Base-by-base conservation (phyloP, 768 basidiomycete species). In the Nevesoporus exiguus region DNA sequence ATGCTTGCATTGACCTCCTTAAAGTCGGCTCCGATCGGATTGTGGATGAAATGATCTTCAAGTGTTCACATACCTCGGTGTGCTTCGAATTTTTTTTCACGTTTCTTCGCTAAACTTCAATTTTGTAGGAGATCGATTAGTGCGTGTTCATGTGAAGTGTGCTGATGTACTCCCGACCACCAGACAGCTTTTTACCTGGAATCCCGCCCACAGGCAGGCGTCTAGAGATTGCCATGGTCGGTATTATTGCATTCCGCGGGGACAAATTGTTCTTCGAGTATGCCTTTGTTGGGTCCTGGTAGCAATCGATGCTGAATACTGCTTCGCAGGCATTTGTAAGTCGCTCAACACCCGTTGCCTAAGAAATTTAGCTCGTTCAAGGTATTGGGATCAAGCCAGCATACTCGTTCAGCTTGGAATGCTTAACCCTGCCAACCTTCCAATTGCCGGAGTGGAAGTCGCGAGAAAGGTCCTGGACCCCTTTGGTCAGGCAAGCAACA, bases 301-400 rank as follows among this genome's bases (percentile, higher is more conserved):
- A 8, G n/a, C 9, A 40, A 39, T 36, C 34, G 21, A 52, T 22
- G 19, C 41, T 58, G 29, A 45, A 29, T 15, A 4, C 43, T 17
- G 31, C 39, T 15, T 47, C 17, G 33, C 21, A 65, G 64, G 52
- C 55, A 65, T 40, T 44, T 60, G 62, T 66, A 52, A 57, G 58
- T 24, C 6, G 15, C 24, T 15, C 30, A 7, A 46, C 14, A 19
- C 14, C 30, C 22, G 1, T 40, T 21, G 14, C 11, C 10, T 49
- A 31, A n/a, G 47, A 53, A 37, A 31, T 44, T 5, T 36, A 49
- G 11, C 15, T 21, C 21, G 11, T 48, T 42, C 29, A 58, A 77
- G 76, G 43, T 77, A 77, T 52, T 77, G 77, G 78, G 78, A 79
- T 48, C 78, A 80, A 61, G 78, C 78, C n/a, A 76, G 74, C 10